A percentile compares a stretch with the other conserved stretches of the same genome.
phyloP scores from a whole-genome alignment of 345 rosid species.

The Turritis glabra region DNA sequence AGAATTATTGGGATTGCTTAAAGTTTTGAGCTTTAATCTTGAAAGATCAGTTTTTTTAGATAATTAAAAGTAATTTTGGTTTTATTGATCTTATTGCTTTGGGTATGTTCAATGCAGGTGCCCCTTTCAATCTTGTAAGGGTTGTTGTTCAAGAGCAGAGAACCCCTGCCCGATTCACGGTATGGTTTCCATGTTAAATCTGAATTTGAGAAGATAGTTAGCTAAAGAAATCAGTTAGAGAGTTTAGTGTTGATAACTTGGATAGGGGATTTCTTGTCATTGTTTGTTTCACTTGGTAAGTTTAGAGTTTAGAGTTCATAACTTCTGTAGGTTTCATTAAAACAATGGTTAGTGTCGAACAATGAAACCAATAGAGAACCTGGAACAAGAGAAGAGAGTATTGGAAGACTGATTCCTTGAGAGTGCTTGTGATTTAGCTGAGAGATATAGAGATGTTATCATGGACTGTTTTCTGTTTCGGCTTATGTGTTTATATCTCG shows the following conservation, averaged over 20 bases:
- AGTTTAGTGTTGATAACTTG: not conserved
- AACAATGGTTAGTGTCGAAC: not conserved
- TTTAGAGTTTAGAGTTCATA: not conserved
- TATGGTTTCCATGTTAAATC: constrained; percentile 27
- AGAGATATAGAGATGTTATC: not conserved
- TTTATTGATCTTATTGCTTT: constrained; percentile 10
- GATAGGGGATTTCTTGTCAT: not conserved
- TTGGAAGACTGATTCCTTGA: not conserved
- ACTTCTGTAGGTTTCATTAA: not conserved
- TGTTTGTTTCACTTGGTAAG: not conserved
- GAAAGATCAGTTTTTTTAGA: not conserved
- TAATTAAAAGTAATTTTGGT: not conserved
- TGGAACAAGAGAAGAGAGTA: not conserved
- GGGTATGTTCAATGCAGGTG: constrained; percentile 60
- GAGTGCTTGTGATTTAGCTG: not conserved
- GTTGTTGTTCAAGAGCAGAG: constrained; percentile 92
- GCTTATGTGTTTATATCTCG: constrained; percentile 14
- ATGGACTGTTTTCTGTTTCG: constrained; percentile 5
- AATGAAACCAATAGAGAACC: not conserved
- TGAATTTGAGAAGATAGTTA: not conserved
- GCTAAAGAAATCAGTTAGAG: not conserved
- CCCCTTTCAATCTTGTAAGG: constrained; percentile 92
- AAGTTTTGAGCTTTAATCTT: constrained; percentile 12
- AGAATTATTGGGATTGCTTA: not conserved
- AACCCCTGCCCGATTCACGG: constrained; percentile 97